Percentiles rank a stretch among this genome's conserved stretches.
Evolutionary conservation across 306 rosid genomes (phyloP).

Genomic region (Cicer chorassanicum): DNA sequence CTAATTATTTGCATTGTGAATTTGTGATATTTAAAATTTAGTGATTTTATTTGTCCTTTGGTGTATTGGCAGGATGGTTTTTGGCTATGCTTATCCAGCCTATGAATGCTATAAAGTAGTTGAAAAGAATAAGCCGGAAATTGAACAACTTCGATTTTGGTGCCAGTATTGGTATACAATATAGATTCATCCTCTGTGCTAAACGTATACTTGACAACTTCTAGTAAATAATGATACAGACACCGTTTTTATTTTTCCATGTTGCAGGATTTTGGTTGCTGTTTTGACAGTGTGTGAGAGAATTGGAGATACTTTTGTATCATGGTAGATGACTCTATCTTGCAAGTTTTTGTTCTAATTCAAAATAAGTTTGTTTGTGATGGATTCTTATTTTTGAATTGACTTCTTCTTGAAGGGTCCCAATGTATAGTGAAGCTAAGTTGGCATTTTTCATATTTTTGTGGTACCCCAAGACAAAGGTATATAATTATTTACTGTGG

Average conservation of each 20-base stretch:
- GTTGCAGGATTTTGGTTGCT: conserved; percentile 94
- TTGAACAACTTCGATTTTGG: conserved; percentile 94
- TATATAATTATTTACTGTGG: conserved; percentile 39
- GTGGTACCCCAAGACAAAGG: conserved; percentile 97
- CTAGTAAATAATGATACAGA: conserved; percentile 20
- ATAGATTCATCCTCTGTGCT: not conserved
- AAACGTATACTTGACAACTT: not conserved
- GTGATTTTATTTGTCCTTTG: not conserved
- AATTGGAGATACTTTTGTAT: conserved; percentile 82
- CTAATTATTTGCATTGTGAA: conserved; percentile 13
- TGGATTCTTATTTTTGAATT: conserved; percentile 6
- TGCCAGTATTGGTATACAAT: conserved; percentile 88
- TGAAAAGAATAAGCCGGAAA: conserved; percentile 87
- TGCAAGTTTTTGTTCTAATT: conserved; percentile 31
- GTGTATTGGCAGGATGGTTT: conserved; percentile 72
- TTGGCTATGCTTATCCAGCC: conserved; percentile 99
- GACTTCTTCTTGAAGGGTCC: conserved; percentile 72
- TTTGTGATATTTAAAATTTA: conserved; percentile 24
- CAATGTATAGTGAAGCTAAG: conserved; percentile 98
- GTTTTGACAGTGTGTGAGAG: conserved; percentile 88
- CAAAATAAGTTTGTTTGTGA: conserved; percentile 5
- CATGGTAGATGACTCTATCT: conserved; percentile 69
- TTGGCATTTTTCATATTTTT: conserved; percentile 87
- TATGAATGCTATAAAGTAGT: conserved; percentile 96
- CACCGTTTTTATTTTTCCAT: conserved; percentile 25